phyloP scores from a whole-genome alignment of 306 rosid genomes.

The Geum urbanum region DNA sequence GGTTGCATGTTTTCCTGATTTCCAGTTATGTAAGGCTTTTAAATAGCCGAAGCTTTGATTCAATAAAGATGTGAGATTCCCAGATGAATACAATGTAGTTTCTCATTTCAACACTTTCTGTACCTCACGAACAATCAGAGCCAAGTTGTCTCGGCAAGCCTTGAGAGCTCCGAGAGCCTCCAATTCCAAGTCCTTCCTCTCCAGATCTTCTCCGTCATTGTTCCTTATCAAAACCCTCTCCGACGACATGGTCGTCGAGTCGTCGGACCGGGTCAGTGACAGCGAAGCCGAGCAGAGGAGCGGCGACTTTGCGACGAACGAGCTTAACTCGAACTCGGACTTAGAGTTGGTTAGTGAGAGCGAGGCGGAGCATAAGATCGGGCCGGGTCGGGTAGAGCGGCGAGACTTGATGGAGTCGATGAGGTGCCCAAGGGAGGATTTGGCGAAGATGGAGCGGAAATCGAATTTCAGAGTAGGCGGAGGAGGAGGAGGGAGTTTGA shows the following conservation, averaged over 20 bases:
- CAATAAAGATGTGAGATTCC: no score
- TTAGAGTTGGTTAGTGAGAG: slow-evolving; percentile 1
- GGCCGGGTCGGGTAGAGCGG: neutral
- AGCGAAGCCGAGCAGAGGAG: slow-evolving; percentile 57
- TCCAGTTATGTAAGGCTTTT: no score
- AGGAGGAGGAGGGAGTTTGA: slow-evolving; percentile 52
- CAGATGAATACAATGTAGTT: no score
- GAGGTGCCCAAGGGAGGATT: slow-evolving; percentile 49
- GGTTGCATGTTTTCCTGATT: no score
- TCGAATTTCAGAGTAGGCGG: slow-evolving; percentile 29
- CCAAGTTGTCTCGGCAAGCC: slow-evolving; percentile 83
- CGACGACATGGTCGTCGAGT: slow-evolving; percentile 26
- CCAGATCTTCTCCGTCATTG: slow-evolving; percentile 92
- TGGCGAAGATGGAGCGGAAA: slow-evolving; percentile 31
- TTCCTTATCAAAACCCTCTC: slow-evolving; percentile 91
- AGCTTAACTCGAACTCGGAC: neutral
- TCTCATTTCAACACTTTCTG: no score
- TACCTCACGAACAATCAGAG: slow-evolving; percentile 83
- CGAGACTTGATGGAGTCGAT: slow-evolving; percentile 47
- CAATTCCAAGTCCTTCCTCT: slow-evolving; percentile 81
- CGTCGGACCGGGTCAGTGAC: slow-evolving; percentile 41
- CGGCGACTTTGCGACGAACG: neutral
- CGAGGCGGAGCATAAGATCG: slow-evolving; percentile 19
- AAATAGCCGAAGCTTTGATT: no score
- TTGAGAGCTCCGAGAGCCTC: slow-evolving; percentile 81